Percentiles rank a stretch among this genome's conserved stretches.
Evolutionary conservation across 441 rosid species (phyloP).

Genomic region (Pelargonium australe): DNA sequence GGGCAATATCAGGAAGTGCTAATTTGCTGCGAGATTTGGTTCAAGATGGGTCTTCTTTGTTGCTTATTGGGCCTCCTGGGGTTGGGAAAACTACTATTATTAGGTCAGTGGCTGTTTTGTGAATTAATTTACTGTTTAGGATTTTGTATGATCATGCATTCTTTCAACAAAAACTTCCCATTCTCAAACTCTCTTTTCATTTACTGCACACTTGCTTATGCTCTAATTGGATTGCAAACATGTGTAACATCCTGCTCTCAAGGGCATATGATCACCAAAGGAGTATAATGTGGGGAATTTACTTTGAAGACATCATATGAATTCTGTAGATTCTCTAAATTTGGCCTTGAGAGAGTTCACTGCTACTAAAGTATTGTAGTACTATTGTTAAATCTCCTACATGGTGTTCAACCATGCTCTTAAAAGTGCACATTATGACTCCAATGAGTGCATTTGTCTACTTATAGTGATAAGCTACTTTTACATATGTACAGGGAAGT

Average conservation of each 20-base stretch:
- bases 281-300: too few species aligned
- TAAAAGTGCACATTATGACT: slow-evolving; percentile 4
- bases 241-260: too few species aligned
- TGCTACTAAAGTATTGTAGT: not conserved
- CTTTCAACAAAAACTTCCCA: too few species aligned
- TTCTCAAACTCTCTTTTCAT: too few species aligned
- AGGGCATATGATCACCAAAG: too few species aligned
- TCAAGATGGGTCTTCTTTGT: slow-evolving; percentile 63
- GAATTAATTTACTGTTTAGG: too few species aligned
- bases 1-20: slow-evolving; percentile 76
- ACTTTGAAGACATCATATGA: not conserved
- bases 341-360: slow-evolving; percentile 3
- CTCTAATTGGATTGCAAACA: too few species aligned
- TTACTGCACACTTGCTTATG: too few species aligned
- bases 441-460: slow-evolving; percentile 10
- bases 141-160: too few species aligned
- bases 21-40: slow-evolving; percentile 67
- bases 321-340: not conserved
- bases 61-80: slow-evolving; percentile 93
- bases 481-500: slow-evolving; percentile 51
- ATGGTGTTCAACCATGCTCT: not conserved
- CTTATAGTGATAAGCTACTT: slow-evolving; percentile 15
- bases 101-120: slow-evolving; percentile 35
- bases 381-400: not conserved
- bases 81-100: slow-evolving; percentile 94